phyloP scores from a whole-genome alignment of 2,329 filamentous ascomycete genomes.

The Exophiala dermatitidis region DNA sequence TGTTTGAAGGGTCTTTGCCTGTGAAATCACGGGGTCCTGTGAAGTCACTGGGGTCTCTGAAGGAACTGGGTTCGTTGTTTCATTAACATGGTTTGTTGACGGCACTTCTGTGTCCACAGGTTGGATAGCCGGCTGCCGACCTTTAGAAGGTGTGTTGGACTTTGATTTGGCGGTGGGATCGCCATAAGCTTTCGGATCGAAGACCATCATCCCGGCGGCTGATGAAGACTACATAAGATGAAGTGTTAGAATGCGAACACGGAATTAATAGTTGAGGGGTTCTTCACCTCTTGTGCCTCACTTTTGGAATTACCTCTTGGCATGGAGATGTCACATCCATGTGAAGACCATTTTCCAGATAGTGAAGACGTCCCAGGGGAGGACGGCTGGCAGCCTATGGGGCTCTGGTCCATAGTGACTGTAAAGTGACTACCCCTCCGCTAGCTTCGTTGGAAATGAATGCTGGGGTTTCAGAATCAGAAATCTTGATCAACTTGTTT shows the following conservation, averaged over 20 bases:
- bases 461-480: not conserved
- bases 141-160: not conserved
- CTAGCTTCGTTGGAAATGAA: not conserved
- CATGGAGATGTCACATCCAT: not conserved
- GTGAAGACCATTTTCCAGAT: not conserved
- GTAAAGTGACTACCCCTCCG: not conserved
- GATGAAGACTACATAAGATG: not conserved
- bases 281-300: not conserved
- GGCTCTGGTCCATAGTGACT: not conserved
- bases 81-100: too few species aligned
- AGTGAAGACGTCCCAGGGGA: not conserved
- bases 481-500: not conserved
- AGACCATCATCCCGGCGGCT: not conserved
- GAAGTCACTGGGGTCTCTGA: too few species aligned
- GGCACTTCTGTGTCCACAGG: not conserved
- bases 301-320: not conserved
- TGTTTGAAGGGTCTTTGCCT: not conserved
- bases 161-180: not conserved
- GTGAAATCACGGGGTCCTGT: too few species aligned
- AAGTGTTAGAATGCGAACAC: not conserved
- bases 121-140: not conserved
- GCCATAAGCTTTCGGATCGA: conserved; percentile 7
- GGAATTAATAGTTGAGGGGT: not conserved
- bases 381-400: not conserved
- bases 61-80: too few species aligned